A percentile compares a stretch with the other conserved stretches of the same genome.
These are phyloP conservation scores for Porphyra umbilicalis DNA, from an alignment of 31 red algal genomes.

Conservation along the genomic window DNA sequence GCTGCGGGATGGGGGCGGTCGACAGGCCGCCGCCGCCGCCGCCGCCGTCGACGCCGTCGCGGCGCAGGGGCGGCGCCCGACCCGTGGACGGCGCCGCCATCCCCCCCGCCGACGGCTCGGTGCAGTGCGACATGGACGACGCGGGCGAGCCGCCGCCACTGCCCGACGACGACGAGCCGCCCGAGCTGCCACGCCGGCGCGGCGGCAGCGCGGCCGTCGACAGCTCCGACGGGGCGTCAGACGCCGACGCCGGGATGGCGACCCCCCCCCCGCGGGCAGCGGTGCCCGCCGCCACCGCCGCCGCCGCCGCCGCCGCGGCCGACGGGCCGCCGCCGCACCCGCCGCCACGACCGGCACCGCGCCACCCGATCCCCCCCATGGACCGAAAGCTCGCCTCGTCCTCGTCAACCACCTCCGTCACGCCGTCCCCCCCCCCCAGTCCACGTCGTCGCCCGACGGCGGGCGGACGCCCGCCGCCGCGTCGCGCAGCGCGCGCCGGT, in stretches of 20 bases:
- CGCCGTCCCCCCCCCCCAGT: not conserved
- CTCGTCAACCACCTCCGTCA: not conserved
- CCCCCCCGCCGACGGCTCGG: not conserved
- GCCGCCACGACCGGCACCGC: no score
- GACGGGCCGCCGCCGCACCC: not conserved
- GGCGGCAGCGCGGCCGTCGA: not conserved
- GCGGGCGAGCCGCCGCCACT: not conserved
- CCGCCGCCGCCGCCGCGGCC: not conserved
- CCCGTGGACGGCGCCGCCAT: not conserved
- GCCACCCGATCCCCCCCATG: no score
- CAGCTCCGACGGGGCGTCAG: no score
- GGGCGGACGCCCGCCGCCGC: no score
- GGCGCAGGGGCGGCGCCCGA: no score
- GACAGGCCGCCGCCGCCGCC: not conserved
- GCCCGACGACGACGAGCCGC: not conserved
- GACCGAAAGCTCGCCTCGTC: not conserved
- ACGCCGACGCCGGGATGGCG: no score
- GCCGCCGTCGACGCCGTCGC: not conserved
- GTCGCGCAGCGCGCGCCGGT: not conserved
- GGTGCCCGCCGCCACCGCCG: not conserved
- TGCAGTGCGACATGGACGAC: not conserved
- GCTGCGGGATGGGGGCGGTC: not conserved
- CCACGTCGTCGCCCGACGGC: not conserved
- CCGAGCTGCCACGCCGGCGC: not conserved
- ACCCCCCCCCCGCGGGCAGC: no score